These are phyloP conservation scores for Saprolegnia parasitica DNA, from an alignment of 352 stramenopile species.

Conservation along the genomic window DNA sequence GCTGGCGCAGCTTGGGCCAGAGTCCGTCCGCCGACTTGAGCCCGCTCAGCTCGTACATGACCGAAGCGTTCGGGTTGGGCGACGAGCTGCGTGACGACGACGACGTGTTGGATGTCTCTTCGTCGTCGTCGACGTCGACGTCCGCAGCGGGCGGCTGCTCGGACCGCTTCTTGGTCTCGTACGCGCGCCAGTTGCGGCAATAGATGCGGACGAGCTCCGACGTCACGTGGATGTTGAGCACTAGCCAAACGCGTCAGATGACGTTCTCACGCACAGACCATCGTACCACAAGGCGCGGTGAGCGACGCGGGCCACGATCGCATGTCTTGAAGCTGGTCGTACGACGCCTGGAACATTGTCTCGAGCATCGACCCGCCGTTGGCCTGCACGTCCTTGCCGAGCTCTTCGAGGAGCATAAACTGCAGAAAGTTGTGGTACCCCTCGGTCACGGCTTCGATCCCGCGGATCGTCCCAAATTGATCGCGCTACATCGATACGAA, in stretches of 20 bases:
- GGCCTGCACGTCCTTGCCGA: slow-evolving; percentile 56
- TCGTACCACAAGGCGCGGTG: slow-evolving; percentile 19
- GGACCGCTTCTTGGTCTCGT: slow-evolving; percentile 15
- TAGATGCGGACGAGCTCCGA: slow-evolving; percentile 65
- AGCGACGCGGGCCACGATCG: slow-evolving; percentile 12
- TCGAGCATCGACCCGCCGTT: slow-evolving; percentile 41
- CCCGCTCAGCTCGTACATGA: slow-evolving; percentile 79
- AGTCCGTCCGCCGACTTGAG: slow-evolving; percentile 51
- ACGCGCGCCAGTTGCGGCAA: slow-evolving; percentile 50
- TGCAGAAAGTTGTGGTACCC: slow-evolving; percentile 89
- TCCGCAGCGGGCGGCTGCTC: slow-evolving; percentile 6
- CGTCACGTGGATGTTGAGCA: slow-evolving; percentile 65
- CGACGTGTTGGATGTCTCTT: slow-evolving; percentile 55
- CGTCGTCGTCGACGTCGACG: slow-evolving; percentile 30
- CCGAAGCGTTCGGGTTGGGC: slow-evolving; percentile 43
- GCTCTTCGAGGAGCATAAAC: slow-evolving; percentile 83
- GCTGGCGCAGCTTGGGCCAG: slow-evolving; percentile 51
- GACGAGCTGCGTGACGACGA: slow-evolving; percentile 39
- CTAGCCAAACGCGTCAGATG: slow-evolving; percentile 23
- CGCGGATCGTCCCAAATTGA: slow-evolving; percentile 84
- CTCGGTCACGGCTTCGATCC: slow-evolving; percentile 83
- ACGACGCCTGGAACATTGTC: slow-evolving; percentile 59
- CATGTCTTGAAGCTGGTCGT: slow-evolving; percentile 43
- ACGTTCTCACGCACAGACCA: not conserved
- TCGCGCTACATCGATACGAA: too few relatives aligned